A percentile compares a stretch with the other conserved stretches of the same genome.
phyloP scores from a whole-genome alignment of 257 asterid species.

The Cynanchum wilfordii region DNA sequence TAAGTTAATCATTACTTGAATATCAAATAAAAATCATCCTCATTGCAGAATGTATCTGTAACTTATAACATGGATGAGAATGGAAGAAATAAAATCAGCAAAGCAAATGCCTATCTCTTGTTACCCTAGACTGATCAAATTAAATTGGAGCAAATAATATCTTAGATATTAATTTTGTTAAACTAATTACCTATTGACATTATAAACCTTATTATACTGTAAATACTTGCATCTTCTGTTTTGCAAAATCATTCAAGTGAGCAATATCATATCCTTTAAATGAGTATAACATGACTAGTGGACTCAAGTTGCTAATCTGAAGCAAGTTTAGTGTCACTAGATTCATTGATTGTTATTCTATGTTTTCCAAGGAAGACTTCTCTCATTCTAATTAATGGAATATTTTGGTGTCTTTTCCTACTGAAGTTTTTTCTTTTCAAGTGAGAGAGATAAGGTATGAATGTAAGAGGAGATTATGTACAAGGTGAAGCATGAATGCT shows the following conservation, averaged over 20 bases:
- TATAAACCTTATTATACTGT: background rate
- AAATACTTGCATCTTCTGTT: background rate
- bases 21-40: background rate
- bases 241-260: background rate
- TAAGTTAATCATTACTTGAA: background rate
- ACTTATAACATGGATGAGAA: background rate
- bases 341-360: background rate
- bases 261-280: background rate
- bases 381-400: background rate
- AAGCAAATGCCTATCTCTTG: background rate
- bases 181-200: background rate
- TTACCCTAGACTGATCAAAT: background rate
- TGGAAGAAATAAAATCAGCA: background rate
- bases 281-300: background rate
- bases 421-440: background rate
- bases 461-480: background rate
- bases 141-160: background rate
- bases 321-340: background rate
- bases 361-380: background rate
- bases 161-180: background rate
- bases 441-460: background rate
- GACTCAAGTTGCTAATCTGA: background rate
- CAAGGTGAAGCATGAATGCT: background rate
- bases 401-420: background rate
- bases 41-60: background rate